Evolutionary conservation across 1,284 basidiomycete species (phyloP).

Genomic region (Heterobasidion occidentale): DNA sequence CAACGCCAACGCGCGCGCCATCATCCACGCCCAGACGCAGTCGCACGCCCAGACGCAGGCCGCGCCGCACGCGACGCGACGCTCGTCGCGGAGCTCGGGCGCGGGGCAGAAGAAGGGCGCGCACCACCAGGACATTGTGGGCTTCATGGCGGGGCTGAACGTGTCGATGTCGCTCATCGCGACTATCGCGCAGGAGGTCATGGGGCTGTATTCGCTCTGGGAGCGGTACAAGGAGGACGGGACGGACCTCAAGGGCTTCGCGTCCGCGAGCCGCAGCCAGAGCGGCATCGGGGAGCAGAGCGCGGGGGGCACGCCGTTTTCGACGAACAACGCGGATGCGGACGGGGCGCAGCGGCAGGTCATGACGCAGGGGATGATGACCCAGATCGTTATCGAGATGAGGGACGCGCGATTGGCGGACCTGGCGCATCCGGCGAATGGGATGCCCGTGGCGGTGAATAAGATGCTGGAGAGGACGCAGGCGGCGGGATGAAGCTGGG

Average conservation of each 20-base stretch:
- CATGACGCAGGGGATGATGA: slow-evolving; percentile 47
- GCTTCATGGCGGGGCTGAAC: slow-evolving; percentile 82
- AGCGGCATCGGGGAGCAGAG: slow-evolving; percentile 13
- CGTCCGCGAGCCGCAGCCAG: background rate
- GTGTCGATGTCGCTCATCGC: slow-evolving; percentile 77
- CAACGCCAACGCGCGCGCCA: slow-evolving; percentile 45
- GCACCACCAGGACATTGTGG: slow-evolving; percentile 56
- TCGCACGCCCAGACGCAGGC: slow-evolving; percentile 8
- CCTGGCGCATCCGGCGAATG: slow-evolving; percentile 43
- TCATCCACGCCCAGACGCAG: slow-evolving; percentile 21
- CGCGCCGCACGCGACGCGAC: slow-evolving; percentile 31
- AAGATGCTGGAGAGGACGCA: slow-evolving; percentile 64
- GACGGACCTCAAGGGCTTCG: slow-evolving; percentile 11
- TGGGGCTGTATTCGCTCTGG: slow-evolving; percentile 86
- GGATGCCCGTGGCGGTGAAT: slow-evolving; percentile 46
- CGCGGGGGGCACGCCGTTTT: slow-evolving; percentile 16
- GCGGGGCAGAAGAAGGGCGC: slow-evolving; percentile 23
- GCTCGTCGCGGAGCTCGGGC: slow-evolving; percentile 39
- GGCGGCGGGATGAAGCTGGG: slow-evolving; percentile 38
- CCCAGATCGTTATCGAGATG: slow-evolving; percentile 55
- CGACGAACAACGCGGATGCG: slow-evolving; percentile 20
- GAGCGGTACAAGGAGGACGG: slow-evolving; percentile 66
- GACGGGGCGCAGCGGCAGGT: slow-evolving; percentile 19
- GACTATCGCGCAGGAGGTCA: slow-evolving; percentile 88
- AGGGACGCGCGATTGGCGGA: slow-evolving; percentile 59